These are phyloP conservation scores for Colletotrichum camelliae DNA, from an alignment of 2,329 filamentous ascomycete genomes.

Conservation along the genomic window DNA sequence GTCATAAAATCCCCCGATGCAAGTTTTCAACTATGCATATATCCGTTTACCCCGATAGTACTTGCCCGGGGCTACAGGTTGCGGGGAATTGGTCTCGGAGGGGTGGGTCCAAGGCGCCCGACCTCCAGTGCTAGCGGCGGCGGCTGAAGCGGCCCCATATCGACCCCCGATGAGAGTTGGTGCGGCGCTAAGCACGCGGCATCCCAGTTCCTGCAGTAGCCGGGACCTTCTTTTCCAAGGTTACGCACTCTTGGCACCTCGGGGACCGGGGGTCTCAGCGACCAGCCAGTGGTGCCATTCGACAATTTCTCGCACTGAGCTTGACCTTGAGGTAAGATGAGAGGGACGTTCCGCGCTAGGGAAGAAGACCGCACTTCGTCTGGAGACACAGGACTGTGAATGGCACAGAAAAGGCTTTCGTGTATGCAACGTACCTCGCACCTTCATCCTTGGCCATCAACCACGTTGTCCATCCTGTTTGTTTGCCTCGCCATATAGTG, in stretches of 20 bases:
- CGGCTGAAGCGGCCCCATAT: conserved; percentile 11
- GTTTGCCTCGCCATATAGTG: background rate
- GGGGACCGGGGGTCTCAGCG: background rate
- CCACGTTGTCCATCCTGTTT: background rate
- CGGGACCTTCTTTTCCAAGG: conserved; percentile 10
- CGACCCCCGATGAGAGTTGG: background rate
- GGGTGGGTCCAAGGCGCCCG: background rate
- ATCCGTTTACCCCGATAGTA: background rate
- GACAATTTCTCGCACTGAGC: background rate
- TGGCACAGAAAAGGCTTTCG: conserved; percentile 2
- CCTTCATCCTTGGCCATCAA: background rate
- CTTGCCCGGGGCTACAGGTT: background rate
- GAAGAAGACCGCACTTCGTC: background rate
- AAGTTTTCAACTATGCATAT: background rate
- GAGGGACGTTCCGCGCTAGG: background rate
- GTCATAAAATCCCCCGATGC: background rate
- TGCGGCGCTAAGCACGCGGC: conserved; percentile 8
- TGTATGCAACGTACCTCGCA: conserved; percentile 14
- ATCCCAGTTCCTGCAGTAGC: conserved; percentile 24
- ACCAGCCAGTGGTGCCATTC: background rate
- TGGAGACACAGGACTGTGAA: background rate
- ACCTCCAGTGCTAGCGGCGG: background rate
- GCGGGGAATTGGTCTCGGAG: background rate
- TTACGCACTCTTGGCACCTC: conserved; percentile 7
- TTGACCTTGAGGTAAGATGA: background rate